Evolutionary conservation across 805 yeast species (phyloP).

Genomic region (Nakazawaea wickerhamii): DNA sequence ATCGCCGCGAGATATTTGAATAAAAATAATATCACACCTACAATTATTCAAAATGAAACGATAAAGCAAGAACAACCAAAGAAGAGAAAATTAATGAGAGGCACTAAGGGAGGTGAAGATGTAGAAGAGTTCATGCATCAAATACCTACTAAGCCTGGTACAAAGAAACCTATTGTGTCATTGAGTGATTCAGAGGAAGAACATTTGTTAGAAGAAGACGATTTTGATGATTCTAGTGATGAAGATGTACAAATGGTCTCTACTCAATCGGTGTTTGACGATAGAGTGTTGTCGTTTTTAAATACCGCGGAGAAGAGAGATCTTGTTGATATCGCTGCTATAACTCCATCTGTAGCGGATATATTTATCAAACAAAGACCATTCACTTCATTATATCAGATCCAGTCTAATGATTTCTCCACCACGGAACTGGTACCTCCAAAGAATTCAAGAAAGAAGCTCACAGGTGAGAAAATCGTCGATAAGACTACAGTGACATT

Average conservation of each 20-base stretch:
- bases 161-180: constrained; percentile 13
- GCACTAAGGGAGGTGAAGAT: constrained; percentile 18
- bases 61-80: constrained; percentile 18
- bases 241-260: constrained; percentile 18
- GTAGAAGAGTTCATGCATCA: constrained; percentile 17
- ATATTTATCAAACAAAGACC: constrained; percentile 67
- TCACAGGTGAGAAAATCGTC: constrained; percentile 69
- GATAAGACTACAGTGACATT: constrained; percentile 66
- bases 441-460: constrained; percentile 32
- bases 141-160: not conserved
- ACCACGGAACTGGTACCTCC: constrained; percentile 25
- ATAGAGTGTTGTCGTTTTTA: constrained; percentile 66
- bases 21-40: not conserved
- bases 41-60: not conserved
- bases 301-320: constrained; percentile 74
- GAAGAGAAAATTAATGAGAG: constrained; percentile 35
- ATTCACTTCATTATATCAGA: constrained; percentile 49
- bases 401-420: constrained; percentile 51
- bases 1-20: constrained; percentile 13
- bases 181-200: constrained; percentile 38
- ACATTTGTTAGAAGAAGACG: constrained; percentile 37
- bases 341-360: constrained; percentile 62
- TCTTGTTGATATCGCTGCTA: constrained; percentile 72
- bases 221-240: constrained; percentile 41
- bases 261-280: constrained; percentile 40